Conservation (phyloP, 2,329 filamentous ascomycete species). For the Microcyclospora tardicrescens region DNA sequence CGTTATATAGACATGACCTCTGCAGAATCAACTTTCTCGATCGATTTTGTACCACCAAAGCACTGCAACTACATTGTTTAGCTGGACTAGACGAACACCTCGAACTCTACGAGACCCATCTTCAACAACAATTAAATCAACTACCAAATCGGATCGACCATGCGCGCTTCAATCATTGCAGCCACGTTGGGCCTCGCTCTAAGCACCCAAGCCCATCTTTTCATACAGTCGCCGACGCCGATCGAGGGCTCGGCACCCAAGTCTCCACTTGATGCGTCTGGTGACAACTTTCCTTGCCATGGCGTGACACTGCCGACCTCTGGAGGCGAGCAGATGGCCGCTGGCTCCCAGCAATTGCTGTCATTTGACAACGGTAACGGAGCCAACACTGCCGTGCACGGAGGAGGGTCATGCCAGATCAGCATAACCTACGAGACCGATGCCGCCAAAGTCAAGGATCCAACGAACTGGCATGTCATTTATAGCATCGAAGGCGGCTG, state of each 20-base stretch:
- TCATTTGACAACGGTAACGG: slow-evolving; percentile 39
- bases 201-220: slow-evolving; percentile 60
- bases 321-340: slow-evolving; percentile 42
- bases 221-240: slow-evolving; percentile 55
- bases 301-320: slow-evolving; percentile 34
- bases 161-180: slow-evolving; percentile 33
- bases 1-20: too few relatives aligned
- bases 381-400: slow-evolving; percentile 62
- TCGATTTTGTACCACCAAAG: background rate
- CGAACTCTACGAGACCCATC: too few relatives aligned
- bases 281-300: slow-evolving; percentile 76
- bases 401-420: slow-evolving; percentile 85
- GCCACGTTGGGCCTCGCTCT: slow-evolving; percentile 38
- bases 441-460: slow-evolving; percentile 41
- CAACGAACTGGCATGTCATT: slow-evolving; percentile 75
- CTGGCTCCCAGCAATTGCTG: slow-evolving; percentile 51
- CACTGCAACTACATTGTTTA: background rate
- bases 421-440: slow-evolving; percentile 66
- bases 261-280: slow-evolving; percentile 47
- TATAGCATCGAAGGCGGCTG: slow-evolving; percentile 80
- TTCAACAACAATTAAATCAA: slow-evolving; percentile 2
- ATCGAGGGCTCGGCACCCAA: slow-evolving; percentile 43
- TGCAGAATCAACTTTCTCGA: too few relatives aligned
- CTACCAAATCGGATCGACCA: background rate
- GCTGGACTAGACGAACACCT: background rate